phyloP scores from a whole-genome alignment of 371 early-diverging fungal genomes.

The Saksenaea vasiformis region DNA sequence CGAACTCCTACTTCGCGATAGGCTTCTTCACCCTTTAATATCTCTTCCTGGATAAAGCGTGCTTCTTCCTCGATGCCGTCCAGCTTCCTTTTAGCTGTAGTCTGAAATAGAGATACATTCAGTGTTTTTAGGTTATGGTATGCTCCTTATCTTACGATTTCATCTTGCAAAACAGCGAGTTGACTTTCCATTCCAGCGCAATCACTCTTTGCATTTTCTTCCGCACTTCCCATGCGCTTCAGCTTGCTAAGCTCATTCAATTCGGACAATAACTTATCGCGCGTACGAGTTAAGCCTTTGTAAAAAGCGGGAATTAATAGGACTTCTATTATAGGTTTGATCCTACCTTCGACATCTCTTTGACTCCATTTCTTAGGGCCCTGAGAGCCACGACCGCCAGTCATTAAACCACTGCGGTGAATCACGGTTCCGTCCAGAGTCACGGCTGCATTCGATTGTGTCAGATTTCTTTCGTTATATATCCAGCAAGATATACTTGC shows the following conservation, averaged over 20 bases:
- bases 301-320: not conserved
- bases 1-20: not conserved
- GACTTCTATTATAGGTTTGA: not conserved
- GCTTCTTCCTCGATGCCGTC: constrained; percentile 44
- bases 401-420: constrained; percentile 95
- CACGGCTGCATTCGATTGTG: constrained; percentile 60
- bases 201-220: constrained; percentile 62
- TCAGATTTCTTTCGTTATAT: constrained; percentile 3
- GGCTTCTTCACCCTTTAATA: not conserved
- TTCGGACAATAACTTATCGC: constrained; percentile 72
- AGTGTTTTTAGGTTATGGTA: not conserved
- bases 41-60: not conserved
- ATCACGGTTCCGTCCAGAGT: constrained; percentile 94
- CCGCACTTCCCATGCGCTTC: constrained; percentile 69
- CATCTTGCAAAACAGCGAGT: constrained; percentile 60
- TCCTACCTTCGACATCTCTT: constrained; percentile 68
- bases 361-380: constrained; percentile 84
- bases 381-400: constrained; percentile 71
- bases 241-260: constrained; percentile 72
- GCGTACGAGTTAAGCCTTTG: constrained; percentile 60
- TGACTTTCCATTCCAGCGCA: constrained; percentile 64
- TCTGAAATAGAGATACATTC: constrained; percentile 10
- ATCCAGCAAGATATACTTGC: constrained; percentile 29
- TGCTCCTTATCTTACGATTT: constrained; percentile 39
- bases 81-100: constrained; percentile 45